Base-by-base conservation (phyloP, 768 basidiomycete species). In the Tephrocybe sp. region DNA sequence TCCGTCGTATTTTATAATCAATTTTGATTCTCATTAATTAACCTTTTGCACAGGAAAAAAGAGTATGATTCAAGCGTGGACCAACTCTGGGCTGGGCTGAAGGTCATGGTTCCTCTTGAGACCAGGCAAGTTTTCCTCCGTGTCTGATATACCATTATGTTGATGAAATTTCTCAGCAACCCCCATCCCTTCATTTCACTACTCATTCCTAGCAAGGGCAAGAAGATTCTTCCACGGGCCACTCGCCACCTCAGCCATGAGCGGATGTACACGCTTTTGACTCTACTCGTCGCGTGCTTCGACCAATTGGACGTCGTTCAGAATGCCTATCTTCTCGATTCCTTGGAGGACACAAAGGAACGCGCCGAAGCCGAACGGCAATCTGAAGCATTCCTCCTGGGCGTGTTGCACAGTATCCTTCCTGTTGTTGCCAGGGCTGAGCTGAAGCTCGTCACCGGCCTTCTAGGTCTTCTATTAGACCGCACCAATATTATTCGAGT, bases 141-240 rank as follows among this genome's bases (percentile, higher is more conserved):
- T 15, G 7, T 37, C 10, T 39, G 33, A 23, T 25, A 22, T 29
- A n/a, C 22, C 15, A 42, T 47, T 23, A 33, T 38, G 4, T 41
- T 15, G 41, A 47, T 15, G 4, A 19, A 39, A 39, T 38, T n/a
- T 41, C 44, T 1, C 57, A 94, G 94, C 64, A 78, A 88, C 54
- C 95, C 95, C 2, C 97, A 99, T 70, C 97, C 97, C 2, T 97
- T 99, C 71, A 84, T 99, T 57, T 93, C 94, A 2, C 76, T 99
- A 27, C 78, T 99, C 41, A 79, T 77, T 16, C 86, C 91, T 3
- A 80, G 80, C 57, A 99, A 99, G 68, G 97, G 97, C 49, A 98
- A 97, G 73, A 86, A 85, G 53, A 78, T 99, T 21, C 75, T 99
- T 11, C 89, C 93, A 3, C 85, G 97, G 38, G 80, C 94, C 12